Conservation (phyloP, 2,329 filamentous ascomycete genomes). For the Neocucurbitaria cava region DNA sequence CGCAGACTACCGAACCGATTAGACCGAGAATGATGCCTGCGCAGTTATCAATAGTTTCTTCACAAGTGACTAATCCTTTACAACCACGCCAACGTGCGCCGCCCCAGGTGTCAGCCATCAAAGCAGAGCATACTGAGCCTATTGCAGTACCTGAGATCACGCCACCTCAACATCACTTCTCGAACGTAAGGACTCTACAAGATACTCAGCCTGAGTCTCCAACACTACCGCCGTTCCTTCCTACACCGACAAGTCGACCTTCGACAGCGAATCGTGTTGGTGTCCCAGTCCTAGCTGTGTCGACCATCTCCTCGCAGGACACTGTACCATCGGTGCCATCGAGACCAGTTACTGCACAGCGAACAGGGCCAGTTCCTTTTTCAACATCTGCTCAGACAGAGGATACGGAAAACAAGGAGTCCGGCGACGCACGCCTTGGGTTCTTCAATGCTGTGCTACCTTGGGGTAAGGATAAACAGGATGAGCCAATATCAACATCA, state of each 20-base stretch:
- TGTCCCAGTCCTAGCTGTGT: conserved; percentile 28
- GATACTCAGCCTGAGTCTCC: conserved; percentile 45
- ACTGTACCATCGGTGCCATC: conserved; percentile 38
- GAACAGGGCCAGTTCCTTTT: conserved; percentile 17
- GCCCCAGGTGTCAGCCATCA: conserved; percentile 32
- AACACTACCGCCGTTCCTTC: conserved; percentile 41
- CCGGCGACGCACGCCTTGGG: conserved; percentile 43
- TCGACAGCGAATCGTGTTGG: conserved; percentile 35
- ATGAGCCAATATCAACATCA: conserved; percentile 3
- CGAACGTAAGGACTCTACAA: conserved; percentile 37
- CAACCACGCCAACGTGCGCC: conserved; percentile 22
- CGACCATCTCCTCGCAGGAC: conserved; percentile 35
- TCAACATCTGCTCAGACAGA: conserved; percentile 21
- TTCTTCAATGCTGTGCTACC: conserved; percentile 55
- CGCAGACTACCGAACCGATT: conserved; percentile 28
- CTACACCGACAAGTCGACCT: conserved; percentile 37
- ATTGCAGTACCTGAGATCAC: conserved; percentile 13
- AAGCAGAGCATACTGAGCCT: conserved; percentile 40
- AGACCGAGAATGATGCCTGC: conserved; percentile 18
- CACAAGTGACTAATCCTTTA: conserved; percentile 36
- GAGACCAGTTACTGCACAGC: conserved; percentile 41
- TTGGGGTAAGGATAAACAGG: conserved; percentile 50
- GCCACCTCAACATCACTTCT: conserved; percentile 26
- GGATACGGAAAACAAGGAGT: conserved; percentile 15
- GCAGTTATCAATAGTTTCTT: conserved; percentile 26